These are phyloP conservation scores for Aspergillus bertholletiae DNA, from an alignment of 495 filamentous ascomycete genomes.

Conservation along the genomic window DNA sequence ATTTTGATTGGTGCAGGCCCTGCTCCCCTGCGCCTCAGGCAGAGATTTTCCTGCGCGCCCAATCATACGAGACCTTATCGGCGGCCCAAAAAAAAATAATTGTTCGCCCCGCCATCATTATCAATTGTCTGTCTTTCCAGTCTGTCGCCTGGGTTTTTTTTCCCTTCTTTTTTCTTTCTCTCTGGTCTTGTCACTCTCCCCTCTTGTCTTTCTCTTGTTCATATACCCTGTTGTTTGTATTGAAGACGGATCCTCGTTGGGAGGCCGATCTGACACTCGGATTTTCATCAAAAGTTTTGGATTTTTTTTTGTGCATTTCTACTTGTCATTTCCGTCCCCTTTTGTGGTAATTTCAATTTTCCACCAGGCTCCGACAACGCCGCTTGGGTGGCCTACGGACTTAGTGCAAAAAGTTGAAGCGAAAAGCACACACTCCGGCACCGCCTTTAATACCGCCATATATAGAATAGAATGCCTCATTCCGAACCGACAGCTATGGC, in stretches of 20 bases:
- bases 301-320: not conserved
- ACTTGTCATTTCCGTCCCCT: conserved; percentile 5
- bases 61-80: not conserved
- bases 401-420: not conserved
- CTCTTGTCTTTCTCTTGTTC: conserved; percentile 3
- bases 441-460: not conserved
- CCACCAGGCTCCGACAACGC: not conserved
- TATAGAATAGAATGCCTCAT: conserved; percentile 59
- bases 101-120: conserved; percentile 12
- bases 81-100: conserved; percentile 3
- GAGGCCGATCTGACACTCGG: not conserved
- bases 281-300: conserved; percentile 1
- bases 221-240: conserved; percentile 14
- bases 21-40: conserved; percentile 4
- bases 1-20: conserved; percentile 2
- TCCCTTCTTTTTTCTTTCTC: conserved; percentile 8
- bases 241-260: not conserved
- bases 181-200: conserved; percentile 6
- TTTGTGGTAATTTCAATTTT: conserved; percentile 1
- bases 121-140: conserved; percentile 7
- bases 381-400: not conserved
- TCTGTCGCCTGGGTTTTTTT: conserved; percentile 15
- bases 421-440: not conserved
- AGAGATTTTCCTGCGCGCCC: conserved; percentile 11
- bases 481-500: conserved; percentile 56